phyloP scores from a whole-genome alignment of 1,284 basidiomycete genomes.

The Tausonia pullulans region DNA sequence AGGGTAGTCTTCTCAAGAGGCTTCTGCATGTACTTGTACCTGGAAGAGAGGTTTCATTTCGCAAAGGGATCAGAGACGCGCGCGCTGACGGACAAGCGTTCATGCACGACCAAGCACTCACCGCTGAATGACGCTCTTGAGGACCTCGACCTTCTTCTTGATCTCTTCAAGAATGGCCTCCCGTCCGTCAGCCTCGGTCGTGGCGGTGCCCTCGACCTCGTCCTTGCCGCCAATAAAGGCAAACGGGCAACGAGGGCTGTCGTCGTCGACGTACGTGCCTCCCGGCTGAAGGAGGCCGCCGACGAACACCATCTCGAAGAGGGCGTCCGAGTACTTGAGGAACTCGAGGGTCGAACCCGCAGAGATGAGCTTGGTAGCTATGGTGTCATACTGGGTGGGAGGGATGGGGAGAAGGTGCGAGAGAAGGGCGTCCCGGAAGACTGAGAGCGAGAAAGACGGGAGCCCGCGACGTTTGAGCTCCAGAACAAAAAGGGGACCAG shows the following conservation, averaged over 20 bases:
- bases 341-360: constrained; percentile 85
- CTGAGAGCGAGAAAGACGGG: constrained; percentile 36
- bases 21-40: constrained; percentile 96
- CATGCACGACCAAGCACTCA: constrained; percentile 29
- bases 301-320: constrained; percentile 89
- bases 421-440: constrained; percentile 89
- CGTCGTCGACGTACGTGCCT: constrained; percentile 67
- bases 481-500: constrained; percentile 69
- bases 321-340: constrained; percentile 87
- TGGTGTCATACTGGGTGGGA: constrained; percentile 50
- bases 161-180: constrained; percentile 52
- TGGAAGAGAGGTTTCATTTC: constrained; percentile 27
- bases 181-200: constrained; percentile 17
- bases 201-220: constrained; percentile 44
- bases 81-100: not conserved
- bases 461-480: not conserved
- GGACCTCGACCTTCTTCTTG: constrained; percentile 82
- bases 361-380: constrained; percentile 61
- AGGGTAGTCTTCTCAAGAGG: constrained; percentile 79
- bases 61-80: not conserved
- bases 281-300: constrained; percentile 93
- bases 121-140: constrained; percentile 92
- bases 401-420: constrained; percentile 83
- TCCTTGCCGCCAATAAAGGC: constrained; percentile 70
- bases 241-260: constrained; percentile 64